Evolutionary conservation across 352 stramenopile genomes (phyloP).

Genomic region (Pythium aquatile): DNA sequence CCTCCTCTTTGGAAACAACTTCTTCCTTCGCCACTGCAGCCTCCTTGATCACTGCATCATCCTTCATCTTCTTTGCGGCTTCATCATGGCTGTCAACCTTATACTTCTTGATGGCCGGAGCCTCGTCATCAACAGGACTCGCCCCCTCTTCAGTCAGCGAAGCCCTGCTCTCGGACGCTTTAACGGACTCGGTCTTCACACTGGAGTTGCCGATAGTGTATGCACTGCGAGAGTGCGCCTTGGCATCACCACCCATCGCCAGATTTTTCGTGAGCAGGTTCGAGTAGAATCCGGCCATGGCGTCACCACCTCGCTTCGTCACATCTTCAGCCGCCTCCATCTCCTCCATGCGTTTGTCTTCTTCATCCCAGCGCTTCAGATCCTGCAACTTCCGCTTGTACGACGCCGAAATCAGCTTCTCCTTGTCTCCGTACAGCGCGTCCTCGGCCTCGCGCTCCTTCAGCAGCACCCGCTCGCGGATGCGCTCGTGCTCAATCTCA

Average conservation of each 20-base stretch:
- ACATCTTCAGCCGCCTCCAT: slow-evolving; percentile 74
- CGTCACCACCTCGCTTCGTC: slow-evolving; percentile 63
- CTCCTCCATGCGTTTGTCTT: slow-evolving; percentile 63
- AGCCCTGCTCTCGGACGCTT: background rate
- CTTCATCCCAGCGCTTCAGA: slow-evolving; percentile 84
- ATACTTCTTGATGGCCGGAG: background rate
- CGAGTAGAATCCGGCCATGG: slow-evolving; percentile 89
- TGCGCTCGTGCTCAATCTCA: slow-evolving; percentile 87
- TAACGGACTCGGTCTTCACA: background rate
- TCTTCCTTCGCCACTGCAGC: slow-evolving; percentile 31
- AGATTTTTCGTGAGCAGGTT: slow-evolving; percentile 92
- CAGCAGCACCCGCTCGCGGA: slow-evolving; percentile 81
- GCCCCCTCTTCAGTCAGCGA: background rate
- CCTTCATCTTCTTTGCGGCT: background rate
- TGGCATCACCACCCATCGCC: slow-evolving; percentile 78
- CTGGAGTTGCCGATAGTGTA: slow-evolving; percentile 58
- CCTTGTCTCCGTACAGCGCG: slow-evolving; percentile 80
- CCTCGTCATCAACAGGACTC: background rate
- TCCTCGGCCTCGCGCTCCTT: slow-evolving; percentile 86
- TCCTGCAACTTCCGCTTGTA: slow-evolving; percentile 93
- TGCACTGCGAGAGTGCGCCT: slow-evolving; percentile 64
- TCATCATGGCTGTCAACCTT: background rate
- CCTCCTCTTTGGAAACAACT: slow-evolving; percentile 54
- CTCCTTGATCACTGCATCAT: background rate
- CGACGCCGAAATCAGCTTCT: slow-evolving; percentile 89